phyloP scores from a whole-genome alignment of 73 alveolate genomes.

The Symbiodinium natans region DNA sequence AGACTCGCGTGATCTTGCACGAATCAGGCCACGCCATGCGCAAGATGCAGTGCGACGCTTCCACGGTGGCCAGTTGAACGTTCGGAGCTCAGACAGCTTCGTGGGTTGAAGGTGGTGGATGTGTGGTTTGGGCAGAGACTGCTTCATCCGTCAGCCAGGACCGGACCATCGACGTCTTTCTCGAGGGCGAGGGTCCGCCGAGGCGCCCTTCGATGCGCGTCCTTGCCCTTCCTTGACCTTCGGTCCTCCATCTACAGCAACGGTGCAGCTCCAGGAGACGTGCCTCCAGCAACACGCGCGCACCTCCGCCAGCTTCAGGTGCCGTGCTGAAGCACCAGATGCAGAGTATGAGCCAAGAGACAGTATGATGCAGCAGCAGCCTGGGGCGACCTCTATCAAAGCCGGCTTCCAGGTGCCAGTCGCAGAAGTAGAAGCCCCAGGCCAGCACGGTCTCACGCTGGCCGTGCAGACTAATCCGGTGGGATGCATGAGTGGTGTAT shows the following conservation, averaged over 20 bases:
- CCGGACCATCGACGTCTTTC: slow-evolving; percentile 37
- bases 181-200: slow-evolving; percentile 84
- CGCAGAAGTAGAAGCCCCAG: slow-evolving; percentile 92
- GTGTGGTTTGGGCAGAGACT: neutral
- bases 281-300: neutral
- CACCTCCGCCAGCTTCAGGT: slow-evolving; percentile 74
- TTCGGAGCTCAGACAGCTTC: neutral
- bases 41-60: slow-evolving; percentile 75
- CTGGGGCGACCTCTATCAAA: neutral
- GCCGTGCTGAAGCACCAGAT: no score
- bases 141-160: neutral
- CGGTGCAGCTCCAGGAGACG: slow-evolving; percentile 30
- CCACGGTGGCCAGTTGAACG: slow-evolving; percentile 92
- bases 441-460: neutral
- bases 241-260: neutral
- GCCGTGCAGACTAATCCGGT: no score
- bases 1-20: neutral
- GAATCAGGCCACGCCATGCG: slow-evolving; percentile 11
- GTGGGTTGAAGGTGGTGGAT: neutral
- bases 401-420: neutral
- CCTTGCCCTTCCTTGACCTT: neutral
- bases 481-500: no score
- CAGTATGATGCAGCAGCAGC: neutral
- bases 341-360: no score
- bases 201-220: neutral